These are phyloP conservation scores for Pecoramyces ruminantium DNA, from an alignment of 192 early-diverging fungal species.

Conservation along the genomic window DNA sequence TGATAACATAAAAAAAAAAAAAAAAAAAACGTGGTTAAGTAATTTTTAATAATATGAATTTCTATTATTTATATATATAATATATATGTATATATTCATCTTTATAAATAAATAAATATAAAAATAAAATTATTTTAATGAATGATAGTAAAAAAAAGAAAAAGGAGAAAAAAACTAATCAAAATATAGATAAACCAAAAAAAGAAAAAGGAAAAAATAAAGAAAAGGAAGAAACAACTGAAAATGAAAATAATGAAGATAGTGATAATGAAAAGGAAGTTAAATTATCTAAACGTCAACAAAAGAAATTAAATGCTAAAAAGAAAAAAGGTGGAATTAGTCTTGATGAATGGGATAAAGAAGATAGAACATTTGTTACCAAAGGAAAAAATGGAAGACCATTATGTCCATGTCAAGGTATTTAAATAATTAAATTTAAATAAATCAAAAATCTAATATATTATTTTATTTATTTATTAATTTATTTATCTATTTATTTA, in stretches of 20 bases:
- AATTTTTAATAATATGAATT: no score
- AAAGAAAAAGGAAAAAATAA: background rate
- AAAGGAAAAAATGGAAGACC: background rate
- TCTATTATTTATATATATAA: no score
- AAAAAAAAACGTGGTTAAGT: no score
- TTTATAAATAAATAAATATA: no score
- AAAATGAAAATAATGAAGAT: background rate
- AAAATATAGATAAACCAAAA: background rate
- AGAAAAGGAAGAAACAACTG: background rate
- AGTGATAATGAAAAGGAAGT: background rate
- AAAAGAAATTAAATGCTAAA: background rate
- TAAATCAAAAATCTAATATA: no score
- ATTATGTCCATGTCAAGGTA: background rate
- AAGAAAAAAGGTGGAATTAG: background rate
- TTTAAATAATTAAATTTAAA: background rate
- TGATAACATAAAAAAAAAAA: no score
- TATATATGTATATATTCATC: no score
- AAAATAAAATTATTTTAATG: no score
- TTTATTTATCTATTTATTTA: no score
- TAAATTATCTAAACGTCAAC: background rate
- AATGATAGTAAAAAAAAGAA: no score
- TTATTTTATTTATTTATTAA: no score
- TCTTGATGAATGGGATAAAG: background rate
- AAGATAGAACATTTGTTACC: background rate
- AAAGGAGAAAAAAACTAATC: background rate